A percentile compares a stretch with the other conserved stretches of the same genome.
Evolutionary conservation across 805 yeast genomes (phyloP).

Genomic region (Starmerella bombi): DNA sequence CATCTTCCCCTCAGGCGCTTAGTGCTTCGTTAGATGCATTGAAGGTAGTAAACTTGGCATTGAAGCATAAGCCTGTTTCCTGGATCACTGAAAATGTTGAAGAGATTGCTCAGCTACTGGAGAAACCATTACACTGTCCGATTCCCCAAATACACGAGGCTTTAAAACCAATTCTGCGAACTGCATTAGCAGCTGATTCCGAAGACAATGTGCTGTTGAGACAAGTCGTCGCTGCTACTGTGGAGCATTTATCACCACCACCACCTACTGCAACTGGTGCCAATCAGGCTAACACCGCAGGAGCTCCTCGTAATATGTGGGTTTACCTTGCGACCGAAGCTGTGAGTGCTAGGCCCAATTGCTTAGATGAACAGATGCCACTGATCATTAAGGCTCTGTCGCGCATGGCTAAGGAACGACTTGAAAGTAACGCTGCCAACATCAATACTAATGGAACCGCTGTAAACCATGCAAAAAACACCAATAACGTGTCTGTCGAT

Average conservation of each 20-base stretch:
- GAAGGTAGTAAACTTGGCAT: conserved; percentile 71
- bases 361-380: conserved; percentile 63
- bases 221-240: conserved; percentile 4
- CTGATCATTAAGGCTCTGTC: conserved; percentile 67
- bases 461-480: background rate
- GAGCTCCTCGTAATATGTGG: conserved; percentile 34
- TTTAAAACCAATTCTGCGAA: conserved; percentile 54
- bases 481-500: conserved; percentile 6
- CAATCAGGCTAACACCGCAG: background rate
- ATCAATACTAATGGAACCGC: background rate
- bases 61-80: conserved; percentile 58
- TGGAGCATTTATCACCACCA: conserved; percentile 13
- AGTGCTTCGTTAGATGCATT: conserved; percentile 81
- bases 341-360: conserved; percentile 57
- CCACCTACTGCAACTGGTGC: no score
- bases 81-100: conserved; percentile 70
- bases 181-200: conserved; percentile 6
- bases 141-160: conserved; percentile 80
- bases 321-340: conserved; percentile 55
- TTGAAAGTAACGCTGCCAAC: conserved; percentile 1
- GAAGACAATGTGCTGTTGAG: conserved; percentile 8
- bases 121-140: conserved; percentile 67
- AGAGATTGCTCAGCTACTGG: conserved; percentile 59
- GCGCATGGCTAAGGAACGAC: conserved; percentile 22
- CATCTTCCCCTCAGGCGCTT: conserved; percentile 38